A percentile compares a stretch with the other conserved stretches of the same genome.
Evolutionary conservation across 371 early-diverging fungal genomes (phyloP).

Genomic region (Circinella umbellata): DNA sequence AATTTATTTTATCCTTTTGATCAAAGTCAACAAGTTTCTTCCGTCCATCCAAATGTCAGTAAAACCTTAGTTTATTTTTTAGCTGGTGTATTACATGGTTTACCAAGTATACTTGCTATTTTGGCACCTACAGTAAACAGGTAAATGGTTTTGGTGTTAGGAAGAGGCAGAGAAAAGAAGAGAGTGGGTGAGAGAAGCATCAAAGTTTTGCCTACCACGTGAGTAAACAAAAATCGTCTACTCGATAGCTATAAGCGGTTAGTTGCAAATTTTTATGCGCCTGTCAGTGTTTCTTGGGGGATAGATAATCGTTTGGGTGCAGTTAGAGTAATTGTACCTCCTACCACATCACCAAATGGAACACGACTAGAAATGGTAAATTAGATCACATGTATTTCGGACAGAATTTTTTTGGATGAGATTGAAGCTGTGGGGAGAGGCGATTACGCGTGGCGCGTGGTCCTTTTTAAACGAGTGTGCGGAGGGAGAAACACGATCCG

Average conservation of each 20-base stretch:
- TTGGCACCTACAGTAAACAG: slow-evolving; percentile 85
- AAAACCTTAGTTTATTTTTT: slow-evolving; percentile 67
- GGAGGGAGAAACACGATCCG: no score
- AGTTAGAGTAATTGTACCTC: slow-evolving; percentile 80
- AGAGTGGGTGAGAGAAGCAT: background rate
- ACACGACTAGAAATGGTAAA: slow-evolving; percentile 76
- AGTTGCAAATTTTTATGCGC: slow-evolving; percentile 87
- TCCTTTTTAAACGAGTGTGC: no score
- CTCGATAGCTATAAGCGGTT: slow-evolving; percentile 77
- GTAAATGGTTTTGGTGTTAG: slow-evolving; percentile 21
- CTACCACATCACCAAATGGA: slow-evolving; percentile 63
- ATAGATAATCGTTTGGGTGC: slow-evolving; percentile 79
- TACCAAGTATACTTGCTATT: slow-evolving; percentile 78
- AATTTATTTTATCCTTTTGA: slow-evolving; percentile 58
- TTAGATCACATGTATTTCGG: background rate
- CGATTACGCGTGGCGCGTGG: no score
- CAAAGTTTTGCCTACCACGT: no score
- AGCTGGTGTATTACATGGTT: slow-evolving; percentile 75
- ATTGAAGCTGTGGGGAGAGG: no score
- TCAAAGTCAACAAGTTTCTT: slow-evolving; percentile 22
- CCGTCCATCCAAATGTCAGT: slow-evolving; percentile 51
- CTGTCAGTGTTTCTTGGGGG: slow-evolving; percentile 85
- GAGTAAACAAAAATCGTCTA: no score
- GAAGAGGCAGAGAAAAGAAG: background rate
- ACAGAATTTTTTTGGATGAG: slow-evolving; percentile 3